Evolutionary conservation across 192 early-diverging fungal species (phyloP).

Genomic region (Thoreauomyces humboldtii): DNA sequence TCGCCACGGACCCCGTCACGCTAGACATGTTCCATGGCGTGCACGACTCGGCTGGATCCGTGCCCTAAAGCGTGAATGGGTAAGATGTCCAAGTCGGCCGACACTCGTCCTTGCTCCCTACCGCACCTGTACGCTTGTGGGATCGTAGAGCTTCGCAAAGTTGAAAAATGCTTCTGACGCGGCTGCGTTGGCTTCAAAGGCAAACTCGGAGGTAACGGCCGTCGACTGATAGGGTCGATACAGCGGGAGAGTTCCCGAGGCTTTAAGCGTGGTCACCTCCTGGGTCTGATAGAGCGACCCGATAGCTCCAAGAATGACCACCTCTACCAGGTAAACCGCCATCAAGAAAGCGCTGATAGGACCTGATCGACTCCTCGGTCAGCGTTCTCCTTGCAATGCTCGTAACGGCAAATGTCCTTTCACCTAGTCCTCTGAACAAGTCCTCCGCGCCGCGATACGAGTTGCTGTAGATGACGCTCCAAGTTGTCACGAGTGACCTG

Average conservation of each 20-base stretch:
- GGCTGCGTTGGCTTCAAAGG: neutral
- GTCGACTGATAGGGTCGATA: neutral
- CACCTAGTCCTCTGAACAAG: neutral
- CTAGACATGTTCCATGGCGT: neutral
- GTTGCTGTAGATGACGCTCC: slow-evolving; percentile 16
- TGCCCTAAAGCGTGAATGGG: too few relatives aligned
- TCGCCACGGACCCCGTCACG: neutral
- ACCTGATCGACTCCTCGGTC: too few relatives aligned
- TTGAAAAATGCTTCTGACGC: neutral
- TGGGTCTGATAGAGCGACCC: slow-evolving; percentile 1
- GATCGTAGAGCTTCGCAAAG: neutral
- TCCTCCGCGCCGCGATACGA: slow-evolving; percentile 12
- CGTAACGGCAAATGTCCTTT: too few relatives aligned
- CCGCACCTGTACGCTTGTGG: neutral
- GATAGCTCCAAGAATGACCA: neutral
- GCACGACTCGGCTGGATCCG: neutral
- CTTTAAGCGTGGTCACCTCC: neutral
- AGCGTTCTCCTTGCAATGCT: too few relatives aligned
- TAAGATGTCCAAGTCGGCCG: too few relatives aligned
- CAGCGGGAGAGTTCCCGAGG: neutral
- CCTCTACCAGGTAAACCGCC: neutral
- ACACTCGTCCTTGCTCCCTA: too few relatives aligned
- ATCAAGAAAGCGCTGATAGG: slow-evolving; percentile 7
- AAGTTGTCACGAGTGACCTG: neutral
- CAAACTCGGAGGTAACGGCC: neutral